Evolutionary conservation across 352 stramenopile species (phyloP).

Genomic region (Pythium diclinum): DNA sequence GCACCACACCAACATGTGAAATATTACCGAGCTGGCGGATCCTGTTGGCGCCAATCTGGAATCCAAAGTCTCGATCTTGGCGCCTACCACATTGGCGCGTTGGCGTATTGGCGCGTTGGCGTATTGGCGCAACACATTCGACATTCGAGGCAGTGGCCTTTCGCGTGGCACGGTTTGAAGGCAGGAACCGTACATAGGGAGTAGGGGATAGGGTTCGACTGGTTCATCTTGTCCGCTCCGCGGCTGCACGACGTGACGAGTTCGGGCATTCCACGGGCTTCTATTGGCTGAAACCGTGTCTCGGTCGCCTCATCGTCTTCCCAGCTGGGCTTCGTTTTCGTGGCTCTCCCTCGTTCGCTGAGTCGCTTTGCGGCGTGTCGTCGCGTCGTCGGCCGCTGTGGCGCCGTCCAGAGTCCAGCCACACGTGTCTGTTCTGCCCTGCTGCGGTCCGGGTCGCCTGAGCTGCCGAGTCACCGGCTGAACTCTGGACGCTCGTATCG

Average conservation of each 20-base stretch:
- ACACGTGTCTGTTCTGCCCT: neutral
- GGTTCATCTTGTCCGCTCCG: slow-evolving; percentile 18
- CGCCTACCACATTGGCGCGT: no score
- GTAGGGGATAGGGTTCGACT: slow-evolving; percentile 22
- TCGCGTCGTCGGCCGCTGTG: neutral
- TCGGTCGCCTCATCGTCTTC: slow-evolving; percentile 9
- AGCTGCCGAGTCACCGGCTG: neutral
- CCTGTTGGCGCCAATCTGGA: no score
- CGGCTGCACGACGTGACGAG: slow-evolving; percentile 22
- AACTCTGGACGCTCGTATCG: neutral
- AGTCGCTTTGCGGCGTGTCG: slow-evolving; percentile 1
- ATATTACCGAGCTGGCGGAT: no score
- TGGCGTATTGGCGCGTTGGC: no score
- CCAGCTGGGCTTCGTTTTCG: slow-evolving; percentile 5
- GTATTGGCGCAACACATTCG: neutral
- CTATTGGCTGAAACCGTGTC: slow-evolving; percentile 16
- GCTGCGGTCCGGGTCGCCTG: neutral
- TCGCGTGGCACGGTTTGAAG: neutral
- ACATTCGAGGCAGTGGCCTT: neutral
- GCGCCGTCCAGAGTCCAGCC: neutral
- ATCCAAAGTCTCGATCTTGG: no score
- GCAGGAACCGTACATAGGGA: slow-evolving; percentile 26
- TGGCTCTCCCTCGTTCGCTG: slow-evolving; percentile 5
- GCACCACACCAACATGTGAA: no score
- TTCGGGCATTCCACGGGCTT: neutral